Evolutionary conservation across 257 asterid species (phyloP).

Genomic region (Penstemon eatonii): DNA sequence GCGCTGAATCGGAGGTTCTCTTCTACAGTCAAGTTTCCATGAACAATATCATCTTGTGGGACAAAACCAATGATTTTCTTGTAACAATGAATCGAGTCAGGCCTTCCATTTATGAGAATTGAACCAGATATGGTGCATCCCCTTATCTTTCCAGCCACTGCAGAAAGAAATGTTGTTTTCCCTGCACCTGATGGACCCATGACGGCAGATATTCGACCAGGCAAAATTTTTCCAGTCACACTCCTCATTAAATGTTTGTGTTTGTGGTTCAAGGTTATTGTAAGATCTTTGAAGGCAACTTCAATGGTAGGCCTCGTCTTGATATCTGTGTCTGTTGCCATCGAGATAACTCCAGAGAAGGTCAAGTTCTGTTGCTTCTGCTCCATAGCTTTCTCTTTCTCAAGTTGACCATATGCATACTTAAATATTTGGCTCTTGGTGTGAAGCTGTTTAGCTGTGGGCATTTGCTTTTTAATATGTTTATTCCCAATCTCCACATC

Average conservation of each 20-base stretch:
- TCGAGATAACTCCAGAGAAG: slow-evolving; percentile 82
- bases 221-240: slow-evolving; percentile 73
- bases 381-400: slow-evolving; percentile 95
- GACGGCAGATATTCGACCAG: slow-evolving; percentile 90
- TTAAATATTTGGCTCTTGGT: slow-evolving; percentile 89
- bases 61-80: slow-evolving; percentile 83
- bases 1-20: slow-evolving; percentile 95
- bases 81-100: slow-evolving; percentile 77
- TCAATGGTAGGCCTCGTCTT: slow-evolving; percentile 76
- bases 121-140: slow-evolving; percentile 74
- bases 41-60: slow-evolving; percentile 97
- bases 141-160: slow-evolving; percentile 73
- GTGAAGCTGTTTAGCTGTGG: slow-evolving; percentile 61
- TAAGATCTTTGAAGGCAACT: slow-evolving; percentile 82
- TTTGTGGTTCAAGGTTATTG: slow-evolving; percentile 73
- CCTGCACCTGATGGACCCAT: slow-evolving; percentile 99
- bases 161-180: slow-evolving; percentile 91
- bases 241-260: slow-evolving; percentile 83
- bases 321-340: slow-evolving; percentile 77
- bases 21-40: slow-evolving; percentile 91
- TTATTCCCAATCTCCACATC: slow-evolving; percentile 68
- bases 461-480: slow-evolving; percentile 66
- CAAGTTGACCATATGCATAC: slow-evolving; percentile 92
- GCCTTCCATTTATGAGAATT: slow-evolving; percentile 78
- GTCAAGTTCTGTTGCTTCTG: slow-evolving; percentile 71